Percentiles rank a stretch among this genome's conserved stretches.
These are phyloP conservation scores for Penicillium robsamsonii DNA, from an alignment of 495 filamentous ascomycete genomes.

Conservation along the genomic window DNA sequence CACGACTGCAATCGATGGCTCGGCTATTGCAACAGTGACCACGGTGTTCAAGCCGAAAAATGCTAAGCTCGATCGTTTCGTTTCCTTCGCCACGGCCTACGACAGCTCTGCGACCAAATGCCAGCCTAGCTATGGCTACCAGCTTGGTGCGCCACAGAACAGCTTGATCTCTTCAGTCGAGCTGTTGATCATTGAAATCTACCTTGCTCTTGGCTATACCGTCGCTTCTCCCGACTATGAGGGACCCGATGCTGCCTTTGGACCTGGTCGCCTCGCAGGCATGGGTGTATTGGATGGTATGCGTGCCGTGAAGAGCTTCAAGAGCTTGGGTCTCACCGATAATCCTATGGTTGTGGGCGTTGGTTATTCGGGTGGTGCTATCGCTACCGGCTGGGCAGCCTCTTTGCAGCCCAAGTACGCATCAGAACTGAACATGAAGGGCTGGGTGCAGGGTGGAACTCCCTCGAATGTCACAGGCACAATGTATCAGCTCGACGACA, in stretches of 20 bases:
- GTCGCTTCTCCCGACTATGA: slow-evolving; percentile 38
- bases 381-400: slow-evolving; percentile 54
- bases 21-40: slow-evolving; percentile 35
- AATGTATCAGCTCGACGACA: slow-evolving; percentile 27
- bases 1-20: slow-evolving; percentile 34
- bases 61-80: slow-evolving; percentile 31
- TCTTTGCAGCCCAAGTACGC: slow-evolving; percentile 53
- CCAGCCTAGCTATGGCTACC: slow-evolving; percentile 36
- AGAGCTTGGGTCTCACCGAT: slow-evolving; percentile 21
- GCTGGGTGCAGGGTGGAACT: slow-evolving; percentile 51
- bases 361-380: slow-evolving; percentile 57
- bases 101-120: slow-evolving; percentile 32
- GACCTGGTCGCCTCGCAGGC: slow-evolving; percentile 30
- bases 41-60: slow-evolving; percentile 34
- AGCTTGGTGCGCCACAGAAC: slow-evolving; percentile 23
- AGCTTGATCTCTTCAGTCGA: slow-evolving; percentile 32
- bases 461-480: slow-evolving; percentile 35
- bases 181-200: slow-evolving; percentile 28
- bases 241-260: slow-evolving; percentile 35
- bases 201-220: slow-evolving; percentile 31
- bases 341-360: slow-evolving; percentile 31
- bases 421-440: slow-evolving; percentile 50
- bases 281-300: slow-evolving; percentile 36
- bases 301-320: slow-evolving; percentile 33
- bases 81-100: slow-evolving; percentile 38